These are phyloP conservation scores for Gracilaria gracilis DNA, from an alignment of 23 red algal genomes.

Conservation along the genomic window DNA sequence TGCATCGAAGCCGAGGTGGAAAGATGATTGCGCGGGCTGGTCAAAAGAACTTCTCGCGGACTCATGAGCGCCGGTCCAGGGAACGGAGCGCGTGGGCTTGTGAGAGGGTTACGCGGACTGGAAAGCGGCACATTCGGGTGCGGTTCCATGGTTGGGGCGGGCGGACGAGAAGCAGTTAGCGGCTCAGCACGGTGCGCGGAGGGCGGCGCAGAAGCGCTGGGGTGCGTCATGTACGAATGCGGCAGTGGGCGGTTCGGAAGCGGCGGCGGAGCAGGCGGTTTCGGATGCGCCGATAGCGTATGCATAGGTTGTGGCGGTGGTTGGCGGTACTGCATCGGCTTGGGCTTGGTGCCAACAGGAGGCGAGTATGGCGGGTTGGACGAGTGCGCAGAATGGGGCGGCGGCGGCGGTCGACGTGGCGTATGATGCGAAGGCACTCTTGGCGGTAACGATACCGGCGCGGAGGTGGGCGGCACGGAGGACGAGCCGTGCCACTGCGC, in stretches of 20 bases:
- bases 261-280: neutral
- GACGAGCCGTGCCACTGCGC: neutral
- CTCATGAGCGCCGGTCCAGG: conserved; percentile 18
- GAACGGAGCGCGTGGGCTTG: conserved; percentile 26
- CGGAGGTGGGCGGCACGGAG: neutral
- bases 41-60: conserved; percentile 7
- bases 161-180: neutral
- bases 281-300: neutral
- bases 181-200: neutral
- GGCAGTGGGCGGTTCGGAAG: neutral
- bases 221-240: neutral
- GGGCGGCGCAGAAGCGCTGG: neutral
- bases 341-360: neutral
- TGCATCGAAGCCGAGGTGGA: neutral
- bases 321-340: conserved; percentile 11
- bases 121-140: conserved; percentile 12
- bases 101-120: conserved; percentile 10
- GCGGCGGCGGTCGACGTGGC: neutral
- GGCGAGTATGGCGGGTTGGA: neutral
- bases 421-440: neutral
- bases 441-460: neutral
- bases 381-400: neutral
- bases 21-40: conserved; percentile 2
- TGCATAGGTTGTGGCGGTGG: neutral
- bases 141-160: conserved; percentile 18